Evolutionary conservation across 768 basidiomycete species (phyloP), one percentile per base, ranked within the genome.

Genomic region (Panaeolus papilionaceus): DNA sequence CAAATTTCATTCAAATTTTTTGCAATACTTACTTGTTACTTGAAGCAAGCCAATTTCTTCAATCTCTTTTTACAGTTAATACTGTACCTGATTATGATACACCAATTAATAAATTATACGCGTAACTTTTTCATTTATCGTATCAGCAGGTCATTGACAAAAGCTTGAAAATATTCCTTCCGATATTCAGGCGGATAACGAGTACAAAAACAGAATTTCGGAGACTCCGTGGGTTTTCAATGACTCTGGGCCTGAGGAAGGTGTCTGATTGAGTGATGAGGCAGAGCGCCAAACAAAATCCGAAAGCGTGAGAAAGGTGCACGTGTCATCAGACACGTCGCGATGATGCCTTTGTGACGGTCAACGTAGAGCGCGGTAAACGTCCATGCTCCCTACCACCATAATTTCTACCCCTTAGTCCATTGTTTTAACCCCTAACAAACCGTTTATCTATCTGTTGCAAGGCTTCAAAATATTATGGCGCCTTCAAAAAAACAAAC

Each of bases 401-500:
- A 51, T 64, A 62, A 51, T 61, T 44, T 61, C 49, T 67, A 61
- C 45, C 62, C 68, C 64, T 65, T 33, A 47, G 37, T 58, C 38
- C 62, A n/a, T 66, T 4, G 18, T 33, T 39, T 37, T 18, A 37
- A 6, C 54, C 44, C 58, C 39, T 63, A 26, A 61, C 28, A 66
- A 64, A 44, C 23, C 40, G 49, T 40, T 64, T 38, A 63, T 51
- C 20, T 38, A 61, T 37, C 47, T 23, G 11, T 38, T 28, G 20
- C 23, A 10, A 64, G 28, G 2, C 40, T n/a, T 39, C 38, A 40
- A 63, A 64, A 63, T 18, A 39, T 63, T 65, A 73, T 74, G 73
- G 70, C 73, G 58, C 70, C 69, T 42, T 63, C 69, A 38, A 72
- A 69, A 68, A 74, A 71, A 42, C 51, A 64, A 44, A 44, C 68